These are phyloP conservation scores for Xylariomycetidae sp. DNA, from an alignment of 2,329 filamentous ascomycete species.

Conservation along the genomic window DNA sequence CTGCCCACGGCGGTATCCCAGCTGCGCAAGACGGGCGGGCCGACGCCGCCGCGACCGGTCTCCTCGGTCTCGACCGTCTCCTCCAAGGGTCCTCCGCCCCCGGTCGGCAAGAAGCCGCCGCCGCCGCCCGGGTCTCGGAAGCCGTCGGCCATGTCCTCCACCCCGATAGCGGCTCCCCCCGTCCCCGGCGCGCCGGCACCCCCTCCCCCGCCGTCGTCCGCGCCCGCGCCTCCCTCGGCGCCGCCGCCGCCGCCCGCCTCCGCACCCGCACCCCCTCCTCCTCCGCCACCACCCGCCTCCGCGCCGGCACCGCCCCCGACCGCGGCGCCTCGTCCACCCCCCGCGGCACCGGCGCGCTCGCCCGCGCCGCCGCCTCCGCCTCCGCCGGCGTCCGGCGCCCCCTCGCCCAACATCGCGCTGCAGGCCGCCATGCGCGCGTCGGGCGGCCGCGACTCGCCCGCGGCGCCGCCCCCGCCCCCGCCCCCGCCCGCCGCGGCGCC, in stretches of 20 bases:
- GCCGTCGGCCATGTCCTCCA: conserved; percentile 34
- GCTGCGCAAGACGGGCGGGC: conserved; percentile 51
- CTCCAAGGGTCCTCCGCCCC: conserved; percentile 66
- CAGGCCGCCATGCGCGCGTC: no score
- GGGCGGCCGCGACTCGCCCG: no score
- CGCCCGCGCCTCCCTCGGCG: conserved; percentile 27
- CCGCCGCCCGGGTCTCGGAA: conserved; percentile 56
- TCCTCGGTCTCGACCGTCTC: conserved; percentile 55
- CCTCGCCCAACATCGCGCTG: no score
- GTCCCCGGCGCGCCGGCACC: conserved; percentile 27
- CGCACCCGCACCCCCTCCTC: conserved; percentile 39
- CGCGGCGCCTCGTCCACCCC: conserved; percentile 36
- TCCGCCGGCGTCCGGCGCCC: no score
- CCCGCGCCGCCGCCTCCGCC: conserved; percentile 28
- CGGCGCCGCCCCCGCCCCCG: conserved; percentile 32
- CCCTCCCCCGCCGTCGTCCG: conserved; percentile 30
- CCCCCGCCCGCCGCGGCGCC: conserved; percentile 35
- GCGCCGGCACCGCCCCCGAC: conserved; percentile 20
- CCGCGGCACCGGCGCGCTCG: conserved; percentile 25
- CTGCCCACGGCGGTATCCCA: conserved; percentile 33
- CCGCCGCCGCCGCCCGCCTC: conserved; percentile 36
- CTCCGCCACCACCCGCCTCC: conserved; percentile 30
- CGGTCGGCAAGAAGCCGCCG: conserved; percentile 69
- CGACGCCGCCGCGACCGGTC: conserved; percentile 46
- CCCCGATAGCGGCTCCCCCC: conserved; percentile 21